Evolutionary conservation across 768 basidiomycete species (phyloP), one percentile per base, ranked within the genome.

Genomic region (Rubroboletus pulcherrimus): DNA sequence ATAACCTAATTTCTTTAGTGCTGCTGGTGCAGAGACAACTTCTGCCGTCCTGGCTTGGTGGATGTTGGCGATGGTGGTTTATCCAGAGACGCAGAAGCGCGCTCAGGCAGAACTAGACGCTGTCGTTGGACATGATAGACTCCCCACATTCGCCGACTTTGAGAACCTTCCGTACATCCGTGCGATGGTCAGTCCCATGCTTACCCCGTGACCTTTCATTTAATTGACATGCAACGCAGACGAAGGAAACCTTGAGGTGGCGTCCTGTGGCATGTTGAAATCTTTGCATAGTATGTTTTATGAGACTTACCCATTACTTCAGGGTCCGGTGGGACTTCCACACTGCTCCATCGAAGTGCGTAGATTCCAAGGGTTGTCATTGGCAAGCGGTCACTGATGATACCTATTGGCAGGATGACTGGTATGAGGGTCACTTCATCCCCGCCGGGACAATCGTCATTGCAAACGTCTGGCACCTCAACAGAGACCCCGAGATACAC

Each of bases 401-500:
- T 2, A 35, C 9, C 41, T 4, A 61, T 59, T 39, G 9, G 10
- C 30, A 66, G 52, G 58, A 67, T 26, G 66, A 67, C 34, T 49
- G 62, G 42, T 64, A 67, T 29, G 51, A 58, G 26, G 66, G 66
- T 6, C 55, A 61, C 53, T 59, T 57, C n/a, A 67, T 67, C 24
- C 63, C 63, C 2, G 62, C 61, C 14, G 66, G 59, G n/a, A 58
- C 59, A 12, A 53, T 35, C 38, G 39, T 53, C 42, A 40, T 60
- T 10, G 24, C 57, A n/a, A 60, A 60, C 19, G 45, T 60, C 42
- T 60, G 57, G 57, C 57, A 59, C 45, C 51, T 82, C 31, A 81
- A 82, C 60, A 60, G 67, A 12, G 73, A 75, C 4, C 61, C 66
- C 24, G 64, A 56, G 3, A 56, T 78, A 21, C 82, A 79, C 76